Base-by-base conservation (phyloP, 1,139 yeast genomes). In the Geotrichum klebahnii region DNA sequence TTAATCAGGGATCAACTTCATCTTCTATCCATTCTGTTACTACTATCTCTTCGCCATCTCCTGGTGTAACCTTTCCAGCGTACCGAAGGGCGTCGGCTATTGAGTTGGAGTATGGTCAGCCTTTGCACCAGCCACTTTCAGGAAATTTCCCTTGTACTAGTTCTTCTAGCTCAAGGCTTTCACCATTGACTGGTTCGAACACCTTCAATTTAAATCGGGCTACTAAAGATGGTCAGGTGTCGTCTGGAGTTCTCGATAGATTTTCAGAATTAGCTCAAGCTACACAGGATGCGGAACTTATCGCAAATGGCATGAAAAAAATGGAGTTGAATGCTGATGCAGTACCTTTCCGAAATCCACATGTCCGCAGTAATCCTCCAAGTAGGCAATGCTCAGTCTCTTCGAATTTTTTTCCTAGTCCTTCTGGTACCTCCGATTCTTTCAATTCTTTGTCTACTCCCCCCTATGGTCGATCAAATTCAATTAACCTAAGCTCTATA, bases 191-290 rank as follows among this genome's bases (percentile, higher is more conserved):
- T 2, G n/a, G n/a, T n/a, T n/a, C n/a, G n/a, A n/a, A n/a, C n/a
- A n/a, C n/a, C n/a, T n/a, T n/a, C n/a, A n/a, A n/a, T n/a, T n/a
- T n/a, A n/a, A n/a, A n/a, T n/a, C n/a, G n/a, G n/a, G 9, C 14
- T 33, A 20, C 19, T 14, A 20, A 36, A 16, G 39, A 20, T 2
- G 20, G 26, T 9, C 26, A 12, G 2, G 9, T 35, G 9, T 29
- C 10, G 10, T 10, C 34, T 5, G 28, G 46, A 29, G 46, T 52
- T 9, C 44, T 52, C n/a, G 55, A 46, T 56, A 81, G 84, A 65
- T 84, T 85, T 62, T 73, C 86, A 5, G 71, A 80, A n/a, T 82
- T 85, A 17, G 88, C 87, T 10, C 94, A 85, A 54, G 86, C 88
- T 34, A 85, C 95, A 0, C 72, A 88, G 58, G 90, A 84, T 55